Evolutionary conservation across 140 eudicot species (phyloP).

Genomic region (Stevia rebaudiana): DNA sequence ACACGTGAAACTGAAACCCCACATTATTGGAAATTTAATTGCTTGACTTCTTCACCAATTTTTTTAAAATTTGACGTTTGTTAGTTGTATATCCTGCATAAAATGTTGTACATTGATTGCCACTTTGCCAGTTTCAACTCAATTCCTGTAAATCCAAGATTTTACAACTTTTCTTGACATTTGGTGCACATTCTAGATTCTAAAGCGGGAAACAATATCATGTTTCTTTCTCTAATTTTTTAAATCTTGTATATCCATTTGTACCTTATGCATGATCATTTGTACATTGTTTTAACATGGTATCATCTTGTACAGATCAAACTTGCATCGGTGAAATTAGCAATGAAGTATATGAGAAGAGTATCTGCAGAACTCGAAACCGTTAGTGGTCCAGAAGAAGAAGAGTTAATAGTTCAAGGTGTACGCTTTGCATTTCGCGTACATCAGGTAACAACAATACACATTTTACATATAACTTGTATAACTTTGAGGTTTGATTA

Average conservation of each 20-base stretch:
- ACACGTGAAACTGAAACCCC: constrained; percentile 43
- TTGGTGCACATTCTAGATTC: neutral
- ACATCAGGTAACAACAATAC: constrained; percentile 60
- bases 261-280: constrained; percentile 12
- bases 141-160: too few species aligned
- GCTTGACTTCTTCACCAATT: constrained; percentile 6
- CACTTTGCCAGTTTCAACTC: neutral
- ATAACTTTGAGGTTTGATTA: too few species aligned
- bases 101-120: constrained; percentile 6
- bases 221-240: neutral
- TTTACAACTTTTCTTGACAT: neutral
- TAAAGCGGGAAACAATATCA: neutral
- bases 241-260: neutral
- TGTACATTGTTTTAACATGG: neutral
- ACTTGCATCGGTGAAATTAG: constrained; percentile 90
- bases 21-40: constrained; percentile 16
- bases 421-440: constrained; percentile 88
- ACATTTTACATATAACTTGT: neutral
- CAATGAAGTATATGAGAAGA: constrained; percentile 92
- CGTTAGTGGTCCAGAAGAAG: constrained; percentile 89
- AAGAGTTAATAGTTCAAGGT: constrained; percentile 86
- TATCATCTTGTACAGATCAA: constrained; percentile 47
- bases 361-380: constrained; percentile 81
- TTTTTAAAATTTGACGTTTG: constrained; percentile 21
- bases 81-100: constrained; percentile 13